Conservation (phyloP, 495 filamentous ascomycete species). For the Arthonia radiata region DNA sequence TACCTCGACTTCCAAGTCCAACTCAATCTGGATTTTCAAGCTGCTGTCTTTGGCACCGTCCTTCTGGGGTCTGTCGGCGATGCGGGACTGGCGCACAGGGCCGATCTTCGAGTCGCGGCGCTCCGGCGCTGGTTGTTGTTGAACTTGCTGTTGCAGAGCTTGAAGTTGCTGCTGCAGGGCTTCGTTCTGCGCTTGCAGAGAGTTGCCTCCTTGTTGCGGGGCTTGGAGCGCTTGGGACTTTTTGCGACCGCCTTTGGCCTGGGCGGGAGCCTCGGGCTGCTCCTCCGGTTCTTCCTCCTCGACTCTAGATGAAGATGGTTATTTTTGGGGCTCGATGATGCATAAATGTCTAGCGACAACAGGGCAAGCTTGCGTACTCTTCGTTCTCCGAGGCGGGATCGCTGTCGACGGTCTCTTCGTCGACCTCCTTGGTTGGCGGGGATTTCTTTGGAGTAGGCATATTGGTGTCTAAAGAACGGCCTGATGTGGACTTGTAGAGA, state of each 20-base stretch:
- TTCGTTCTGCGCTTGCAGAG: too few species aligned
- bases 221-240: slow-evolving; percentile 1
- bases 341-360: too few species aligned
- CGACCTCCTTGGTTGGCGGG: too few species aligned
- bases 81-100: slow-evolving; percentile 11
- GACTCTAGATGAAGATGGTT: too few species aligned
- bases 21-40: slow-evolving; percentile 12
- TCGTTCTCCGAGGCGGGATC: too few species aligned
- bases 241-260: slow-evolving; percentile 6
- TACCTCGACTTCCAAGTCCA: slow-evolving; percentile 10
- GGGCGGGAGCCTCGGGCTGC: slow-evolving; percentile 2
- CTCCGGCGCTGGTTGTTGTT: slow-evolving; percentile 1
- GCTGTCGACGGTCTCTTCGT: too few species aligned
- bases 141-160: slow-evolving; percentile 1
- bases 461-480: too few species aligned
- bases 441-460: too few species aligned
- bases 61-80: slow-evolving; percentile 8
- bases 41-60: slow-evolving; percentile 8
- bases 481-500: too few species aligned
- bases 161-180: slow-evolving; percentile 5
- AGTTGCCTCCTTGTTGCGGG: slow-evolving; percentile 1
- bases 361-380: too few species aligned
- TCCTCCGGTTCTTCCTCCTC: too few species aligned
- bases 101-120: slow-evolving; percentile 6
- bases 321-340: too few species aligned